Evolutionary conservation across 371 early-diverging fungal species (phyloP).

Genomic region (Umbelopsis sp.): DNA sequence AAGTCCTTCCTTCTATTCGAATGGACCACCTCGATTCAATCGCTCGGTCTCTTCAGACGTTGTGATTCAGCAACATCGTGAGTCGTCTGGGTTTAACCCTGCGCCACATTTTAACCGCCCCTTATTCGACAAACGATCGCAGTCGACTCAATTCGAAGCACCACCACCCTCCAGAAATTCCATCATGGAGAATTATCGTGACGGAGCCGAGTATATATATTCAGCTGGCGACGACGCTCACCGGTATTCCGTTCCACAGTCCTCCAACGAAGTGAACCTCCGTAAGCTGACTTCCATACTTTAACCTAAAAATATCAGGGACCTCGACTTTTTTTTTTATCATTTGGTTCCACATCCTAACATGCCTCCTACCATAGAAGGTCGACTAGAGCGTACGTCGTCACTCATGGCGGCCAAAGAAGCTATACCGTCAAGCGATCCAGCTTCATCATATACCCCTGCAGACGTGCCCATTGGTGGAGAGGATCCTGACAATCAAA

Average conservation of each 20-base stretch:
- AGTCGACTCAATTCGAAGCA: too few species aligned
- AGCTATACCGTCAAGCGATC: neutral
- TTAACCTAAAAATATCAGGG: neutral
- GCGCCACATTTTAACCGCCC: constrained; percentile 4
- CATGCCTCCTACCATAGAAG: neutral
- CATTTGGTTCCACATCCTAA: neutral
- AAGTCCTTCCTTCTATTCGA: neutral
- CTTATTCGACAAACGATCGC: neutral
- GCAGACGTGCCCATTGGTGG: neutral
- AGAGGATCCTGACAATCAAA: neutral
- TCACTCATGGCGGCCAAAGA: constrained; percentile 6
- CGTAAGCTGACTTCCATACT: neutral
- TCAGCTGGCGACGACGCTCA: neutral
- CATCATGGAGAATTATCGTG: too few species aligned
- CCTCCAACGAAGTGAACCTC: neutral
- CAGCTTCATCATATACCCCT: neutral
- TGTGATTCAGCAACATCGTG: neutral
- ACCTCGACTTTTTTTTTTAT: neutral
- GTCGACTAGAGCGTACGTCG: neutral
- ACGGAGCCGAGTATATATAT: too few species aligned
- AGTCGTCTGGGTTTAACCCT: constrained; percentile 1
- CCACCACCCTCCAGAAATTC: too few species aligned
- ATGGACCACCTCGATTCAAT: neutral
- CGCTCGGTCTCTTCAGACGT: neutral
- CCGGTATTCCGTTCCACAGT: neutral